Base-by-base conservation (phyloP, 2,329 filamentous ascomycete genomes). In the Alternaria postmessia region DNA sequence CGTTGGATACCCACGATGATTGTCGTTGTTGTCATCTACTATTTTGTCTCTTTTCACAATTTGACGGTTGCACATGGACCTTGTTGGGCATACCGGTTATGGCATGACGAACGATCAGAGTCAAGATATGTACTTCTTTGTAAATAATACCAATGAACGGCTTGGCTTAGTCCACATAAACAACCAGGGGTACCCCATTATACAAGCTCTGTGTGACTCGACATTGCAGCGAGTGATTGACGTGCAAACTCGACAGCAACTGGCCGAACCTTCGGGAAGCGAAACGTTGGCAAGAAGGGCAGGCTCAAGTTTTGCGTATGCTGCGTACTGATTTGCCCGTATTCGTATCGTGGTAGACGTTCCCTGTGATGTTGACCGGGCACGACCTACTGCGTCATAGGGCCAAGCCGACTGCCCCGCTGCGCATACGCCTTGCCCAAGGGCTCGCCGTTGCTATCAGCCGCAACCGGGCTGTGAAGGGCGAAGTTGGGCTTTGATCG, bases 1-100 rank as follows among this genome's bases (percentile, higher is more conserved):
- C 66, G 69, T 71, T 72, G 69, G 68, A 72, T 72, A 72, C 69
- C 69, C 69, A 68, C 61, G 66, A 68, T 61, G 56, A 63, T 64
- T 52, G 20, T 53, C 44, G 28, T 62, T 51, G 43, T 51, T 47
- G 44, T 32, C 44, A 28, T 36, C 28, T 48, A 28, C 49, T 52
- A 48, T 32, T 64, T 61, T 62, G 51, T 58, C 65, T 53, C 54
- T 26, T 63, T 66, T 57, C 48, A 36, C 57, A 62, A 65, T 63
- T 63, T 65, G 62, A 62, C 36, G 59, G 58, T 53, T 49, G 34
- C 44, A 48, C 38, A 39, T 39, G 38, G 24, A 42, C 34, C 34
- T 61, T 54, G 38, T 51, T 54, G 36, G 49, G 51, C 47, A 52
- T n/a, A 38, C 32, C 44, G 51, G 52, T 41, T 36, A 62, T 51